A percentile compares a stretch with the other conserved stretches of the same genome.
Conservation (phyloP, 148 eudicot species). For the Heliosperma pusillum region DNA sequence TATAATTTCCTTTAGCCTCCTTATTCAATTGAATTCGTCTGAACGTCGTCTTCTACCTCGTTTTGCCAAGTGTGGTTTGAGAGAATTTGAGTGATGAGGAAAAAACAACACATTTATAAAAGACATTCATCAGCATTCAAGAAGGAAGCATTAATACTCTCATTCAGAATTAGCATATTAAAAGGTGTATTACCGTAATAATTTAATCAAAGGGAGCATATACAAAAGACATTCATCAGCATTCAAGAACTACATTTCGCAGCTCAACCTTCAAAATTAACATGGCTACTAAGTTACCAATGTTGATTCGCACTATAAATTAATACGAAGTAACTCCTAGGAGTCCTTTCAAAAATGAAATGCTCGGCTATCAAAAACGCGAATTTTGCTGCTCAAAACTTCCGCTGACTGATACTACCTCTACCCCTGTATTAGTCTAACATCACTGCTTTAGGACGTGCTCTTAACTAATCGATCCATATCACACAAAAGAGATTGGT, state of each 20-base stretch:
- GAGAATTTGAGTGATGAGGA: too few species aligned
- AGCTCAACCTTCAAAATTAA: background rate
- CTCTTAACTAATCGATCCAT: conserved; percentile 1
- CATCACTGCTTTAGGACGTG: background rate
- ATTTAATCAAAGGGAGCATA: background rate
- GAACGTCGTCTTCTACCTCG: too few species aligned
- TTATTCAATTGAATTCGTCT: too few species aligned
- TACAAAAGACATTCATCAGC: background rate
- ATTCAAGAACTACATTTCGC: background rate
- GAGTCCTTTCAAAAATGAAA: background rate
- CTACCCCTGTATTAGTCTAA: background rate
- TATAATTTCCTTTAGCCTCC: too few species aligned
- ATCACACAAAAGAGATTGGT: background rate
- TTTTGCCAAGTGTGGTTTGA: too few species aligned
- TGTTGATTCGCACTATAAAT: too few species aligned
- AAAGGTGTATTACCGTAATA: background rate
- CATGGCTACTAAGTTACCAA: background rate
- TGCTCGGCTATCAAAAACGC: background rate
- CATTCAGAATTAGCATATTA: background rate
- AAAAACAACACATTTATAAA: too few species aligned
- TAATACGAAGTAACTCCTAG: background rate
- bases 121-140: too few species aligned
- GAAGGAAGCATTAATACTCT: too few species aligned
- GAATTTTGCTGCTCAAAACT: background rate
- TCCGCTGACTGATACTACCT: background rate